Evolutionary conservation across 352 stramenopile genomes (phyloP).

Genomic region (Pythium guiyangense): DNA sequence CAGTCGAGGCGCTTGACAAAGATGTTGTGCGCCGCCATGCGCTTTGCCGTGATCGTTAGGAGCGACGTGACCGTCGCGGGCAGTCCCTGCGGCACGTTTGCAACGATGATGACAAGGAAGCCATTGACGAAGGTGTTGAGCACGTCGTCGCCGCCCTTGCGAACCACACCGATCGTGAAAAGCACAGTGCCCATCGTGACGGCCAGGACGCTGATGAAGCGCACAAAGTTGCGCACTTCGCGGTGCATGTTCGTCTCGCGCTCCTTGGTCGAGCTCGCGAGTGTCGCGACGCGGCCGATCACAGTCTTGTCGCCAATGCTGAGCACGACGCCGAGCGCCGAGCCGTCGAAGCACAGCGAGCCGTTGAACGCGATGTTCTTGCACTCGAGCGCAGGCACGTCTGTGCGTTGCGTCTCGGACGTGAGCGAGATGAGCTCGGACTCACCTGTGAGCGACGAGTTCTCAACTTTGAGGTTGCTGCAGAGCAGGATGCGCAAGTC

Average conservation of each 20-base stretch:
- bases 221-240: constrained; percentile 43
- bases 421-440: constrained; percentile 36
- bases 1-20: no score
- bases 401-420: constrained; percentile 17
- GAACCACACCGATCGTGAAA: constrained; percentile 29
- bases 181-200: constrained; percentile 25
- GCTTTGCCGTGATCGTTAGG: constrained; percentile 83
- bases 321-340: constrained; percentile 35
- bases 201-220: constrained; percentile 35
- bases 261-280: no score
- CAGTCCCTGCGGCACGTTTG: constrained; percentile 83
- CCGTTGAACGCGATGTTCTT: constrained; percentile 46
- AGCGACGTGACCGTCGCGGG: constrained; percentile 88
- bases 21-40: no score
- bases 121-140: constrained; percentile 39
- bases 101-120: constrained; percentile 51
- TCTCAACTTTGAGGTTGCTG: constrained; percentile 54
- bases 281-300: constrained; percentile 47
- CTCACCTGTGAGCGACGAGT: constrained; percentile 62
- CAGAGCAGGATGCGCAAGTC: constrained; percentile 41
- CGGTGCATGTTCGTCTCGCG: no score
- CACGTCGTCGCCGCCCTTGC: constrained; percentile 29
- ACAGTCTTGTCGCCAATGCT: constrained; percentile 46
- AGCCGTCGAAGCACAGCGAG: constrained; percentile 42
- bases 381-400: constrained; percentile 31